Conservation (phyloP, 257 asterid species). For the Plantago major region DNA sequence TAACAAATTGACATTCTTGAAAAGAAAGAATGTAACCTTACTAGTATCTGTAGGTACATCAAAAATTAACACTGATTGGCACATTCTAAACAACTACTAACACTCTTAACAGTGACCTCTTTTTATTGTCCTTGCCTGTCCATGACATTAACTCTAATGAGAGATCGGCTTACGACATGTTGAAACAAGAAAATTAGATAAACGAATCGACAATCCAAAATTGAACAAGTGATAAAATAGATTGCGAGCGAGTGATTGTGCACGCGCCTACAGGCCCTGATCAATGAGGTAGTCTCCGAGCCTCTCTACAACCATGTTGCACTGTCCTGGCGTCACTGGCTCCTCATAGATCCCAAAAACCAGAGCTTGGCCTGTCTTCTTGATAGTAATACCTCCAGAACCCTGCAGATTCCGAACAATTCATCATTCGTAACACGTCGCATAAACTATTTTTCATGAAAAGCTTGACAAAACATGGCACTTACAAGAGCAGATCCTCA, state of each 20-base stretch:
- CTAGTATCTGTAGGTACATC: background rate
- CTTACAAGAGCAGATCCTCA: too few relatives aligned
- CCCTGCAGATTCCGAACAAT: conserved; percentile 28
- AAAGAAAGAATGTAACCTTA: background rate
- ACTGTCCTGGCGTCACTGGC: conserved; percentile 61
- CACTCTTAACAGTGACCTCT: background rate
- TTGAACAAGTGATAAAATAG: background rate
- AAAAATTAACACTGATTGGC: background rate
- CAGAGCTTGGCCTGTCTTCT: conserved; percentile 50
- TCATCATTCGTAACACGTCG: background rate
- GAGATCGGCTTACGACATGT: background rate
- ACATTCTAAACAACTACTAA: conserved; percentile 2
- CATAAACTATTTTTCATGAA: background rate
- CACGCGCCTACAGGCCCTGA: conserved; percentile 32
- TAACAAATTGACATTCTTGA: conserved; percentile 3
- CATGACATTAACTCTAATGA: background rate
- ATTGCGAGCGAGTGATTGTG: too few relatives aligned
- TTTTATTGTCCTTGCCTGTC: conserved; percentile 1
- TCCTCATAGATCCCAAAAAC: conserved; percentile 54
- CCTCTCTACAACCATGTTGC: conserved; percentile 63
- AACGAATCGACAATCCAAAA: background rate
- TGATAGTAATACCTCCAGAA: conserved; percentile 47
- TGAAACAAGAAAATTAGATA: background rate
- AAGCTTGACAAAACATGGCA: too few relatives aligned
- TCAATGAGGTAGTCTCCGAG: conserved; percentile 58